Conservation (phyloP, 495 filamentous ascomycete genomes). For the Penicillium verhagenii region DNA sequence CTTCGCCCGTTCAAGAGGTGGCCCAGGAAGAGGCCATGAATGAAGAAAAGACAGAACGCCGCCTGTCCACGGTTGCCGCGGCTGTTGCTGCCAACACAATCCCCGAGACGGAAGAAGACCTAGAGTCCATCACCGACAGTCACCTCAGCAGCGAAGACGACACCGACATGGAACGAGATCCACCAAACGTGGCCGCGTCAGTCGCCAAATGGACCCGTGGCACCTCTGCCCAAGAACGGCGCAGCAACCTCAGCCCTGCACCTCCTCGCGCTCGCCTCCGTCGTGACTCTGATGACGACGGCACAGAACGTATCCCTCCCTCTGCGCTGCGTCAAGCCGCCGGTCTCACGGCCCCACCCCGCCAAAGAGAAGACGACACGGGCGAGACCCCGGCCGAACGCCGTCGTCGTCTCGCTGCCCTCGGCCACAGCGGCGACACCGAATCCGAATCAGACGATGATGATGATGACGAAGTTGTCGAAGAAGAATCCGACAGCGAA, state of each 20-base stretch:
- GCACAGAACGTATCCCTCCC: conserved; percentile 54
- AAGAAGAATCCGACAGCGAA: conserved; percentile 32
- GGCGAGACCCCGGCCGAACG: conserved; percentile 83
- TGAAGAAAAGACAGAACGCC: conserved; percentile 29
- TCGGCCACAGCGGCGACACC: conserved; percentile 62
- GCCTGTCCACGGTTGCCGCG: conserved; percentile 23
- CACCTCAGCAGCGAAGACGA: conserved; percentile 32
- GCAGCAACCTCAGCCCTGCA: conserved; percentile 36
- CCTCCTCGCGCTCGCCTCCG: conserved; percentile 31
- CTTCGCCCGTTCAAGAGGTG: conserved; percentile 57
- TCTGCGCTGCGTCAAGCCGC: conserved; percentile 38
- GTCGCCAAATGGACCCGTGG: conserved; percentile 43
- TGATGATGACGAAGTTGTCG: conserved; percentile 14
- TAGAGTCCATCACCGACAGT: conserved; percentile 30
- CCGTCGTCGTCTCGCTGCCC: conserved; percentile 76
- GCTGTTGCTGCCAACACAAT: conserved; percentile 15
- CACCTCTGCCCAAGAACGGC: conserved; percentile 51
- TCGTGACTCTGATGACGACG: conserved; percentile 58
- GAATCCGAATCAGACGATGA: conserved; percentile 61
- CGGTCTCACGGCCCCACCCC: conserved; percentile 28
- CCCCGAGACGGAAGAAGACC: conserved; percentile 21
- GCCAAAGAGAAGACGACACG: conserved; percentile 41
- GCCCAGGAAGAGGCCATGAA: conserved; percentile 44
- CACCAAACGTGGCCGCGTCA: conserved; percentile 46
- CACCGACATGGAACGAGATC: conserved; percentile 26